Evolutionary conservation across 1,139 yeast species (phyloP), one percentile per base, ranked within the genome.

Genomic region (Yamadazyma dendronema): DNA sequence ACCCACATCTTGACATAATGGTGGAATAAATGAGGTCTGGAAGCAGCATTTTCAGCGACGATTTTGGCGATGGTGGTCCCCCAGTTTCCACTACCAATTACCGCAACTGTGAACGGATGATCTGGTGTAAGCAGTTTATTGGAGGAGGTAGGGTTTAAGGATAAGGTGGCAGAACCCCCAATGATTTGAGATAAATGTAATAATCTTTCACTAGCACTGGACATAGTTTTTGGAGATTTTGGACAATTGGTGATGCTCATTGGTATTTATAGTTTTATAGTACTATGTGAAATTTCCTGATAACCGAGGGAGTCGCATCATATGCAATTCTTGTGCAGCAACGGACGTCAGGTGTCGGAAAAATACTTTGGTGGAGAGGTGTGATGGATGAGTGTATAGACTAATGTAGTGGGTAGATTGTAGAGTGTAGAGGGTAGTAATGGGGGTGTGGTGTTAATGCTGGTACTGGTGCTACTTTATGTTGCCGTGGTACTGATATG

Each of bases 1-100:
- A 71, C 76, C 76, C 76, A 71, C 76, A 71, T 70, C 39, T 67
- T 61, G 17, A 71, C 73, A 33, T 61, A 50, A 38, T 53, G 65
- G 34, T 55, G 53, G 50, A 71, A 71, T 43, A 68, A 49, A 39
- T 62, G 62, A 5, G 74, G 71, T 47, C 68, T 62, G 14, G 65
- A 61, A 14, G 51, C 48, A 25, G 72, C 62, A 53, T 71, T 71
- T 52, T 71, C 76, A 15, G 76, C 73, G 17, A 69, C 42, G 30
- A 71, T 62, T 47, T 71, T 71, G 38, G 77, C 75, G 35, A 71
- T 66, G 32, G 76, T 67, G 36, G 75, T 71, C 27, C 76, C 77
- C 76, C 76, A 71, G 50, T 70, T 71, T 24, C 77, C 76, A 19
- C 74, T 67, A 14, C 77, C 77, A 42, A 71, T 61, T 17, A 71